A percentile compares a stretch with the other conserved stretches of the same genome.
phyloP scores from a whole-genome alignment of 495 filamentous ascomycete genomes.

The Letharia lupina region DNA sequence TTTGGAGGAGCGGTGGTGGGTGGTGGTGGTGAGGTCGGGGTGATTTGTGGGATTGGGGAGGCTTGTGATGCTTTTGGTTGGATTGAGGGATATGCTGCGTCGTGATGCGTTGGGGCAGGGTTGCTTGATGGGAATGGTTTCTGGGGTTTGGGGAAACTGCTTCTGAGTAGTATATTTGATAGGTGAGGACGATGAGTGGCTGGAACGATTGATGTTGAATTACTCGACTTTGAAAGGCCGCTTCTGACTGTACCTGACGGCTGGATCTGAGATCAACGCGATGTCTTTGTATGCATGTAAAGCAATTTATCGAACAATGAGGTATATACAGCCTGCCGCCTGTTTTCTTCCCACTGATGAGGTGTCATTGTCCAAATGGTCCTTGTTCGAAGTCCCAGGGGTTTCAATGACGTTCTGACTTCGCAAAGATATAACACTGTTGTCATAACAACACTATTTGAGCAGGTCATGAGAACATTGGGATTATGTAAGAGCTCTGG shows the following conservation, averaged over 20 bases:
- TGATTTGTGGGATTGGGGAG: constrained; percentile 21
- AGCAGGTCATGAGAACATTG: too few relatives aligned
- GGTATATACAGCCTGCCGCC: background rate
- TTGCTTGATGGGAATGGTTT: too few relatives aligned
- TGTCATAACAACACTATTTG: background rate
- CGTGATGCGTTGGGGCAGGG: too few relatives aligned
- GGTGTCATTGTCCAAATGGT: background rate
- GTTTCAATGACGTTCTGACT: background rate
- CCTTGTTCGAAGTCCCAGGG: background rate
- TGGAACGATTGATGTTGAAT: background rate
- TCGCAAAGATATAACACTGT: background rate
- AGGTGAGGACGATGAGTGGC: background rate
- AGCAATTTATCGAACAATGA: background rate
- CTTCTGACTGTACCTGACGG: background rate
- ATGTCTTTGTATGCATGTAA: background rate
- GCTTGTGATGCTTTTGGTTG: too few relatives aligned
- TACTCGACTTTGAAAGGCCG: too few relatives aligned
- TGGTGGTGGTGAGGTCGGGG: constrained; percentile 30
- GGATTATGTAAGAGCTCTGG: too few relatives aligned
- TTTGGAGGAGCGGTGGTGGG: constrained; percentile 23
- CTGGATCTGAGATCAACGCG: background rate
- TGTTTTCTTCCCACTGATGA: too few relatives aligned
- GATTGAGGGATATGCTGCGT: too few relatives aligned
- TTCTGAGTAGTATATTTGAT: background rate
- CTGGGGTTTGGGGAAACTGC: too few relatives aligned